Evolutionary conservation across 164 flowering plant species (phyloP).

Genomic region (Piper betle): DNA sequence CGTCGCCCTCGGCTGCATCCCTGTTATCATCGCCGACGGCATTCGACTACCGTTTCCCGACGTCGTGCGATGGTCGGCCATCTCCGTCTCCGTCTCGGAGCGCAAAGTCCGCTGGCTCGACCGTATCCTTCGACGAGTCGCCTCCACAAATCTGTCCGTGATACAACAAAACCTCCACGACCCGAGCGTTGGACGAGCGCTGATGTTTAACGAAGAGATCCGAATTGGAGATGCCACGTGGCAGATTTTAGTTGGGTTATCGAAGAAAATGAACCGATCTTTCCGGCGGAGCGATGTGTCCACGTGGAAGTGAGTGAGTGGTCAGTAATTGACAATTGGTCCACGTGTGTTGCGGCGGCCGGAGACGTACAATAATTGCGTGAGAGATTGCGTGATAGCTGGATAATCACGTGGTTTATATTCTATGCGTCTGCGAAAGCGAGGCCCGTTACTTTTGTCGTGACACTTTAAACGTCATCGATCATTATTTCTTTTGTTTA

Average conservation of each 20-base stretch:
- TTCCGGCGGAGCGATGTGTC: conserved; percentile 9
- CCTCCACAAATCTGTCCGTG: conserved; percentile 42
- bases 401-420: no score
- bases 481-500: no score
- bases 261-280: conserved; percentile 29
- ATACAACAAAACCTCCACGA: conserved; percentile 63
- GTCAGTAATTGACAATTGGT: no score
- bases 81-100: conserved; percentile 73
- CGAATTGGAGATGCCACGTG: conserved; percentile 82
- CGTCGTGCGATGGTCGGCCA: conserved; percentile 59
- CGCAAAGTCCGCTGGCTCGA: conserved; percentile 45
- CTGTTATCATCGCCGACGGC: conserved; percentile 86
- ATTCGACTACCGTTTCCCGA: conserved; percentile 66
- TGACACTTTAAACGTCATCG: no score
- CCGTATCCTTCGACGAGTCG: conserved; percentile 57
- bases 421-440: no score
- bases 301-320: background rate
- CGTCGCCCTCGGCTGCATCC: no score
- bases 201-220: conserved; percentile 34
- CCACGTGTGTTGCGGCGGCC: no score
- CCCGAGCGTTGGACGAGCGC: conserved; percentile 35
- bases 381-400: no score
- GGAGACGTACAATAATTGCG: no score
- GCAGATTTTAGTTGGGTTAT: conserved; percentile 39
- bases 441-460: no score